Base-by-base conservation (phyloP, 2,329 filamentous ascomycete species). In the Cryphonectria japonica region DNA sequence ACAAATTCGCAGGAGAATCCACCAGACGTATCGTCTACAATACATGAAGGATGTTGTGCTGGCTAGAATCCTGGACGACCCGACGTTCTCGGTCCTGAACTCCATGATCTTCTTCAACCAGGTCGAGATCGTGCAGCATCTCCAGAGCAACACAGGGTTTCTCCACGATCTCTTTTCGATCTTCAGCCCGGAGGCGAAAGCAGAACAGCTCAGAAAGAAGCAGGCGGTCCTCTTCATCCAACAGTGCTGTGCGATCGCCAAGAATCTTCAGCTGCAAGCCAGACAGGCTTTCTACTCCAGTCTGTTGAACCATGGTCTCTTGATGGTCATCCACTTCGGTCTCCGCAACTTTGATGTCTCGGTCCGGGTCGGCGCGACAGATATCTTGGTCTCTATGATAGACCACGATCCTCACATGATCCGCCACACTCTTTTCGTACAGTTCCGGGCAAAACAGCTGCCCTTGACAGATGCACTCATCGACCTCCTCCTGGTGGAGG, bases 21-120 rank as follows among this genome's bases (percentile, higher is more conserved):
- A 98, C 78, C 94, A 95, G 80, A 98, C 96, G 0, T 98, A 98
- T 83, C 93, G 96, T 54, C 84, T 99, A 46, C 95, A 97, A 78
- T 99, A 99, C 79, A 87, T 99, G 69, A 99, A 98, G 80, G 96
- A 99, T 77, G 96, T 99, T n/a, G 95, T 98, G 0, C 87, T 99
- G 60, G 96, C 96, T 41, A 90, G 96, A 73, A 98, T 99, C 74
- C 87, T 99, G 73, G 96, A 99, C 81, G 96, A 99, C 80, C 95
- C 95, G 66, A 99, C 96, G 29, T 99, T 98, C 80, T 97, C 94
- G 34, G 95, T 98, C 37, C 90, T 99, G 74, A 99, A 98, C 82
- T 97, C 94, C 66, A 88, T 98, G 76, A 99, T 99, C 75, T 99
- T 98, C 84, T 99, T 97, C 86, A 96, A 98, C 83, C 96, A 99